A percentile compares a stretch with the other conserved stretches of the same genome.
Conservation (phyloP, 2,329 filamentous ascomycete genomes). For the Aphanocladium album region DNA sequence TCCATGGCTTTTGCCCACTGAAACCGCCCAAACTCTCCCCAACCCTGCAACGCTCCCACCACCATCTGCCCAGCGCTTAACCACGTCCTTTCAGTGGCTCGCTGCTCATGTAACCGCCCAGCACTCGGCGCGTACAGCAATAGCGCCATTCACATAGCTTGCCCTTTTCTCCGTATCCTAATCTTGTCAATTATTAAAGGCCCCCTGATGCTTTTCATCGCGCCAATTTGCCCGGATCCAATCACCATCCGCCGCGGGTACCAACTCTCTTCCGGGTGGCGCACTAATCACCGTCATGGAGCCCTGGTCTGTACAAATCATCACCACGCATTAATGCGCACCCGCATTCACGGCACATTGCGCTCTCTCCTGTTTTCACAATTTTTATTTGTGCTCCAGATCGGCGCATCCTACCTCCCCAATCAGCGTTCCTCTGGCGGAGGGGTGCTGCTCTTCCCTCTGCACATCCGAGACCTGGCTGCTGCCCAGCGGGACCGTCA, state of each 20-base stretch:
- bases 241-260: background rate
- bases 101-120: background rate
- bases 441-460: background rate
- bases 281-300: background rate
- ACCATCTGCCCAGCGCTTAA: constrained; percentile 2
- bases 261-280: background rate
- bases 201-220: background rate
- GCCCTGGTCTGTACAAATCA: background rate
- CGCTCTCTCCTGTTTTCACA: background rate
- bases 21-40: too few species aligned
- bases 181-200: background rate
- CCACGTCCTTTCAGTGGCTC: background rate
- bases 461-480: constrained; percentile 2
- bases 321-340: background rate
- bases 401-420: background rate
- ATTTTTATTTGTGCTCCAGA: background rate
- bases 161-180: too few species aligned
- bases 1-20: too few species aligned
- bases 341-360: background rate
- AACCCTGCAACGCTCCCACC: background rate
- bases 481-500: background rate
- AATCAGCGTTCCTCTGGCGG: background rate
- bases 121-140: background rate
- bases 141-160: background rate
- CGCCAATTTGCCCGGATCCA: background rate